A percentile compares a stretch with the other conserved stretches of the same genome.
These are phyloP conservation scores for Aspergillus sp. DNA, from an alignment of 2,329 filamentous ascomycete species.

Conservation along the genomic window DNA sequence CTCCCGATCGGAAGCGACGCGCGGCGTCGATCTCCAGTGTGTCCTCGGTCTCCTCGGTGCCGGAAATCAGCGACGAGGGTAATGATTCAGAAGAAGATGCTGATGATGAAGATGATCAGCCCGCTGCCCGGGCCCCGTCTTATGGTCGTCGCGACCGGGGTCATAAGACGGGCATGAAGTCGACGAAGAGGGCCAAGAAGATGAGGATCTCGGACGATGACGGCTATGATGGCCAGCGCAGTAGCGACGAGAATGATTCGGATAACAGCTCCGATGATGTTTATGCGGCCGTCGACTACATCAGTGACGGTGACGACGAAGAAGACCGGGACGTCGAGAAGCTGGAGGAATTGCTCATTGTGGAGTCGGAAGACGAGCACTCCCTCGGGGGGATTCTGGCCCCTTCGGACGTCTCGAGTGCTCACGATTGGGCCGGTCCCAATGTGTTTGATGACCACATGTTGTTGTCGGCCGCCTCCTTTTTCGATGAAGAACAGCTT, in stretches of 20 bases:
- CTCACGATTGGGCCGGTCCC: conserved; percentile 55
- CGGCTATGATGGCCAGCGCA: conserved; percentile 28
- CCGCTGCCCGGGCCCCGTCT: conserved; percentile 43
- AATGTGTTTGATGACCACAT: conserved; percentile 43
- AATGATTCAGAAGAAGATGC: conserved; percentile 40
- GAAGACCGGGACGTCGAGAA: conserved; percentile 76
- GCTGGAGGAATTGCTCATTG: conserved; percentile 74
- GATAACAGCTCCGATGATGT: conserved; percentile 61
- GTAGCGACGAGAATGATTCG: conserved; percentile 32
- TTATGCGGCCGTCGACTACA: conserved; percentile 75
- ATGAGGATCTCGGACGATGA: conserved; percentile 35
- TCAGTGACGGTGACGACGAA: conserved; percentile 76
- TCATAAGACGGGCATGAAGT: conserved; percentile 43
- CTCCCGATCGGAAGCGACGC: conserved; percentile 33
- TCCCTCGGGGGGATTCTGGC: conserved; percentile 21
- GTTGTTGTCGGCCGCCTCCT: conserved; percentile 40
- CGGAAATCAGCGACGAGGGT: conserved; percentile 35
- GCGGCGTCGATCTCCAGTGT: conserved; percentile 38
- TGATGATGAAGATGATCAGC: conserved; percentile 45
- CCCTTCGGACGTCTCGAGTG: conserved; percentile 22
- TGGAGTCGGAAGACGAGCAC: conserved; percentile 45
- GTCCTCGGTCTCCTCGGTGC: conserved; percentile 36
- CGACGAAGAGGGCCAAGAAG: conserved; percentile 32
- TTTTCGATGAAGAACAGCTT: conserved; percentile 45
- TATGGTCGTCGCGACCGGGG: conserved; percentile 34